phyloP scores from a whole-genome alignment of 139 green algal genomes.

The Tetratostichococcus sp. region DNA sequence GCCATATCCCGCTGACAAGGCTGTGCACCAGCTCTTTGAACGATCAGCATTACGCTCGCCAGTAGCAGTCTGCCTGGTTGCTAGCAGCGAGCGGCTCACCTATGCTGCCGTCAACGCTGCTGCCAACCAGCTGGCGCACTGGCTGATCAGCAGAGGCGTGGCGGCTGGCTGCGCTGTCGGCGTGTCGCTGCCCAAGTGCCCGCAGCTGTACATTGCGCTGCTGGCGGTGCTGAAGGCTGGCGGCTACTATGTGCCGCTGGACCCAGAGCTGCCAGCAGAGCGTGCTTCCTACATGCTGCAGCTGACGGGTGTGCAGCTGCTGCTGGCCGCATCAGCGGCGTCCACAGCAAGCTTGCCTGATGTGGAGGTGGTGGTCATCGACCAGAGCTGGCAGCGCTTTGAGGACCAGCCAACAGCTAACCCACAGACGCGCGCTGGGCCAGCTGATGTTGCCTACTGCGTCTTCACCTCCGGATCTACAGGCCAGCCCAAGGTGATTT shows the following conservation, averaged over 20 bases:
- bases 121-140: slow-evolving; percentile 31
- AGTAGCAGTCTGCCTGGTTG: slow-evolving; percentile 13
- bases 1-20: slow-evolving; percentile 1
- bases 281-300: slow-evolving; percentile 29
- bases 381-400: not conserved
- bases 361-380: slow-evolving; percentile 1
- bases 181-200: slow-evolving; percentile 34
- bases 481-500: slow-evolving; percentile 43
- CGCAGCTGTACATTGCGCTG: slow-evolving; percentile 38
- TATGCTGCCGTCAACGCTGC: slow-evolving; percentile 22
- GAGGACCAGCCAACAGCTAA: not conserved
- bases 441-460: slow-evolving; percentile 39
- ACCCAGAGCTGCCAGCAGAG: slow-evolving; percentile 44
- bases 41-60: slow-evolving; percentile 6
- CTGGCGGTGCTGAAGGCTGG: slow-evolving; percentile 45
- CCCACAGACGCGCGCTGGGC: not conserved
- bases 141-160: slow-evolving; percentile 19
- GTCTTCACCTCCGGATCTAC: slow-evolving; percentile 65
- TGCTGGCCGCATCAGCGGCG: not conserved
- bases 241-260: slow-evolving; percentile 49
- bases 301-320: not conserved
- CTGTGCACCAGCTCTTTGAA: slow-evolving; percentile 24
- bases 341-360: not conserved
- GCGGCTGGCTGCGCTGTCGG: slow-evolving; percentile 18
- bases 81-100: slow-evolving; percentile 3